Evolutionary conservation across 2,329 filamentous ascomycete species (phyloP), one percentile per base, ranked within the genome.

Genomic region (Fusarium phyllophilum): DNA sequence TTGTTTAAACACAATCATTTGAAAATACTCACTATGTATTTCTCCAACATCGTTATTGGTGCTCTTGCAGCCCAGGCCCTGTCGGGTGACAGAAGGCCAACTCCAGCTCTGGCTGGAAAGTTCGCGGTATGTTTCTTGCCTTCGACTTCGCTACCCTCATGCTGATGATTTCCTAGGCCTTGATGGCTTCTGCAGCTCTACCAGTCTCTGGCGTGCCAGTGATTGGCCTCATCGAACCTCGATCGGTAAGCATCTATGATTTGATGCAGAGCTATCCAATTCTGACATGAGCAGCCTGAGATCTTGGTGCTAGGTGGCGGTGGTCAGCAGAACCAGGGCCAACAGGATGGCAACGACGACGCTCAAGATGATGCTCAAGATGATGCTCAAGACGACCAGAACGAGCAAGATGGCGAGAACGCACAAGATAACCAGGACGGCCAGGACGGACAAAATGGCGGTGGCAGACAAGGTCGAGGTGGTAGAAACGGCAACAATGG

Each of bases 151-250:
- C 3, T 49, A 0, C 2, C 8, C 10, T 17, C 4, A 17, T 0
- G 14, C 46, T 49, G 3, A 49, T n/a, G 5, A 18, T 15, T n/a
- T 18, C 6, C 29, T 13, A 72, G 69, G 41, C 68, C 13, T 56
- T 72, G 42, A 72, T 72, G 64, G 69, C 64, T 52, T 45, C 39
- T 56, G 69, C 63, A 11, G 69, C 69, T 17, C 31, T 68, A 8
- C 69, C 69, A 26, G 69, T 26, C 5, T 48, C 52, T 6, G 54
- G 52, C 4, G 64, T 56, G 2, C 69, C 69, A 8, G 22, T 72
- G 14, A 45, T 73, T 63, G 69, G 68, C 18, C 58, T 51, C 6
- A 57, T 72, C 1, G 69, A 73, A 17, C 57, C 54, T 12, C 59
- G 57, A 42, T 31, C 17, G 4, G 69, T 69, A 36, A 54, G 69